Base-by-base conservation (phyloP, 768 basidiomycete species). In the Phanerochaete carnosa region DNA sequence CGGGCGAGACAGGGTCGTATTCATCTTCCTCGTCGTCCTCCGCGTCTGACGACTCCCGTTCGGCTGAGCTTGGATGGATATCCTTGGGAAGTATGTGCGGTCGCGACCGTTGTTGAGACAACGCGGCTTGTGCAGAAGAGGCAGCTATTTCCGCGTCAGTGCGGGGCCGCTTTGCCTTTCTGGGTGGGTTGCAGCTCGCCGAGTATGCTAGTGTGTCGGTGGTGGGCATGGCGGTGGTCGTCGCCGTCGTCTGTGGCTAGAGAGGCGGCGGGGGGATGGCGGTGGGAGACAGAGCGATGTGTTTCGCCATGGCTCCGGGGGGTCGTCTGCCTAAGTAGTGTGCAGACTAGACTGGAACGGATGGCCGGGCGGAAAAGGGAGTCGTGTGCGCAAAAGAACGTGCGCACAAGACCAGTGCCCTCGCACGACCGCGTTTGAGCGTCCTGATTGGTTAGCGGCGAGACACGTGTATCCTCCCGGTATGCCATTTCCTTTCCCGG, bases 141-240 rank as follows among this genome's bases (percentile, higher is more conserved):
- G 59, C 66, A 64, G 5, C 72, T 37, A 30, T 45, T 11, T 33
- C 49, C 7, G 56, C n/a, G 13, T 62, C 61, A 2, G 57, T 53
- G 26, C 77, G 75, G 47, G 65, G 60, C 5, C 80, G 80, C 64
- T 82, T 82, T 9, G 76, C 79, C 26, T 73, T 75, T 57, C 80
- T 79, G 0, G 80, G 76, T 0, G 81, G 81, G 67, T 81, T 81
- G 66, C 73, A 75, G 29, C 72, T 68, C 0, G 70, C 77, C 1
- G 71, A 59, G 68, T 80, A 80, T 9, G 68, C 3, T 1, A 65
- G 25, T 15, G 53, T 45, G 46, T 72, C 70, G 37, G 55, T 30
- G 59, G 46, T 23, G 23, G 26, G 30, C 37, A 57, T 46, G 25
- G 58, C 19, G 25, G 47, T 25, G 47, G 59, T 53, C 32, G 37